Conservation (phyloP, 2,329 filamentous ascomycete species). For the Pyricularia sp. region DNA sequence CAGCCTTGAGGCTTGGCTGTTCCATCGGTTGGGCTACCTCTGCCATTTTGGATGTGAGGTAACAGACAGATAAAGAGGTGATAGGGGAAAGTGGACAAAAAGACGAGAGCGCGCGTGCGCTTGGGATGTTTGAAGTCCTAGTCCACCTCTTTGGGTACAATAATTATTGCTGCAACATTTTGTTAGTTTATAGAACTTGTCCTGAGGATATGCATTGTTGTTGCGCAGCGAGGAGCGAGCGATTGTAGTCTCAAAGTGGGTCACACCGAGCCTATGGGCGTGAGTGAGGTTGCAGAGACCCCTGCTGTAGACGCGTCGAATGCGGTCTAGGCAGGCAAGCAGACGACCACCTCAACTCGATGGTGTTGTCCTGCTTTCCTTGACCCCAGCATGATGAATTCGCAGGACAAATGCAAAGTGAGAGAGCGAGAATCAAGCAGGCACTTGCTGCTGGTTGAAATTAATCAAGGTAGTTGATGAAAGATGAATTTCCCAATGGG, state of each 20-base stretch:
- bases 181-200: not conserved
- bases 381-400: not conserved
- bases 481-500: not conserved
- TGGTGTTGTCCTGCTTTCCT: not conserved
- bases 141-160: not conserved
- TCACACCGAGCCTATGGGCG: not conserved
- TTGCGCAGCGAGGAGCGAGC: not conserved
- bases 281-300: not conserved
- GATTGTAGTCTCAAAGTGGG: not conserved
- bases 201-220: not conserved
- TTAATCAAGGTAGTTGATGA: not conserved
- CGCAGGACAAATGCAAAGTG: not conserved
- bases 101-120: no score
- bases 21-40: slow-evolving; percentile 4
- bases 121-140: not conserved
- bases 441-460: not conserved
- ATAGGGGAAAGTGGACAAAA: no score
- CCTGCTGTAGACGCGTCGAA: not conserved
- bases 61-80: not conserved
- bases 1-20: slow-evolving; percentile 5
- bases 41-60: not conserved
- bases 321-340: not conserved
- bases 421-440: not conserved
- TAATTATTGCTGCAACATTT: not conserved
- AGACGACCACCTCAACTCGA: not conserved